Evolutionary conservation across 2,329 filamentous ascomycete species (phyloP).

Genomic region (Cordyceps farinosa): DNA sequence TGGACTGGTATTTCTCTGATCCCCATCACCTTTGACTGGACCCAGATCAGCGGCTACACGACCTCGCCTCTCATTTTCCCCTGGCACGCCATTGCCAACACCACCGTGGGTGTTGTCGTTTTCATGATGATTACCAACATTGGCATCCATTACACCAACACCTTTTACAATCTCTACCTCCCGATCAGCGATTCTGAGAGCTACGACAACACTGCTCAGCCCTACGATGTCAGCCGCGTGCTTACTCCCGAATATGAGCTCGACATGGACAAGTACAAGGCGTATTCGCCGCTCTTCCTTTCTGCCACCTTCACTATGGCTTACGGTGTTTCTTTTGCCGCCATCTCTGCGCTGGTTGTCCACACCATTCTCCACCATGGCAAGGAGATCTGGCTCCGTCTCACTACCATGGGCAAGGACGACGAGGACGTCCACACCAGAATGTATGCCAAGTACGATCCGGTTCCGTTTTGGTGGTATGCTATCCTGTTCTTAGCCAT

Average conservation of each 20-base stretch:
- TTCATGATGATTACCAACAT: conserved; percentile 44
- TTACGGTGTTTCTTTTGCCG: conserved; percentile 40
- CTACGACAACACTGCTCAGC: conserved; percentile 52
- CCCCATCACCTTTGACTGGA: conserved; percentile 51
- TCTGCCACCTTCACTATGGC: conserved; percentile 44
- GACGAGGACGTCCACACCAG: conserved; percentile 37
- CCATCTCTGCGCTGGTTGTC: conserved; percentile 43
- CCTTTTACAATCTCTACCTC: conserved; percentile 49
- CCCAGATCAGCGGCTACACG: conserved; percentile 39
- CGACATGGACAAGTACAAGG: conserved; percentile 46
- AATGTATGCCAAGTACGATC: conserved; percentile 31
- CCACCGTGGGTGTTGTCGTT: conserved; percentile 41
- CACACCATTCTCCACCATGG: conserved; percentile 37
- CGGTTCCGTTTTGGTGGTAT: conserved; percentile 40
- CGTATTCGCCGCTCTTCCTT: conserved; percentile 53
- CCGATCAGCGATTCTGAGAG: conserved; percentile 51
- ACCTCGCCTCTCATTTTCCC: conserved; percentile 39
- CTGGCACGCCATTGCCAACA: conserved; percentile 44
- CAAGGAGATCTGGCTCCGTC: conserved; percentile 41
- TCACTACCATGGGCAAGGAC: conserved; percentile 43
- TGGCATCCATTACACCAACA: conserved; percentile 44
- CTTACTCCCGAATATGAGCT: conserved; percentile 46
- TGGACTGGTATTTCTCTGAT: conserved; percentile 51
- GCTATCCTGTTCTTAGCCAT: conserved; percentile 28
- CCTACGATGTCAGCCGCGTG: conserved; percentile 51